These are phyloP conservation scores for Lyophyllum semitale DNA, from an alignment of 768 basidiomycete genomes.

Conservation along the genomic window DNA sequence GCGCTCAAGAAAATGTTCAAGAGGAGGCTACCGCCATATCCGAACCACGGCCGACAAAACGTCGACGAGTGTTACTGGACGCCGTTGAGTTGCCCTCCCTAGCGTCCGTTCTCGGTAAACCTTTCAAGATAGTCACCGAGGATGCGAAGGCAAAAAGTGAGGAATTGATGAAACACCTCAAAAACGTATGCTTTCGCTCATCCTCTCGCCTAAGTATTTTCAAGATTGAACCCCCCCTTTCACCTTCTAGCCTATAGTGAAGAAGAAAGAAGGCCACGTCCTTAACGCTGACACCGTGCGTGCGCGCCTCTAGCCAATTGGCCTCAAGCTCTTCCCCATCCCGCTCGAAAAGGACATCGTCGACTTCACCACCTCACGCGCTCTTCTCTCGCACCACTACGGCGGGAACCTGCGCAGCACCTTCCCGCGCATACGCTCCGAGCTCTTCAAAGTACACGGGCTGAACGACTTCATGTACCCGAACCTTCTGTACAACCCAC, in stretches of 20 bases:
- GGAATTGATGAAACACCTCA: neutral
- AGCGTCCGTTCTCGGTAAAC: neutral
- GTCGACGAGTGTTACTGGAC: slow-evolving; percentile 16
- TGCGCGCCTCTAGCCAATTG: slow-evolving; percentile 18
- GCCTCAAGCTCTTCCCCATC: slow-evolving; percentile 24
- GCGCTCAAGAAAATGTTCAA: neutral
- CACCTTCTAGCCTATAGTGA: slow-evolving; percentile 17
- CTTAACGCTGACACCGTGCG: slow-evolving; percentile 9
- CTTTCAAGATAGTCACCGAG: neutral
- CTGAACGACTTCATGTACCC: slow-evolving; percentile 35
- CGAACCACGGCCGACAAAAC: neutral
- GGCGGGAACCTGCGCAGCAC: slow-evolving; percentile 35
- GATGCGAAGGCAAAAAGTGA: neutral
- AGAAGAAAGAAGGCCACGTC: slow-evolving; percentile 14
- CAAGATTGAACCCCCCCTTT: too few species aligned
- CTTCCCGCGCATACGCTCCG: slow-evolving; percentile 21
- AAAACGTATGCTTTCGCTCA: neutral
- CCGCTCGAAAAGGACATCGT: slow-evolving; percentile 23
- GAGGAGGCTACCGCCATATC: too few species aligned
- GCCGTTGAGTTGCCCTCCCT: slow-evolving; percentile 13
- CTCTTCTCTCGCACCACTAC: slow-evolving; percentile 30
- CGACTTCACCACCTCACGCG: slow-evolving; percentile 28
- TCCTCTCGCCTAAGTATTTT: neutral
- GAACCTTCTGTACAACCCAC: slow-evolving; percentile 31
- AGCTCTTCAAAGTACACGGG: slow-evolving; percentile 26